Base-by-base conservation (phyloP, 2,329 filamentous ascomycete species). In the Epichloe baconii region DNA sequence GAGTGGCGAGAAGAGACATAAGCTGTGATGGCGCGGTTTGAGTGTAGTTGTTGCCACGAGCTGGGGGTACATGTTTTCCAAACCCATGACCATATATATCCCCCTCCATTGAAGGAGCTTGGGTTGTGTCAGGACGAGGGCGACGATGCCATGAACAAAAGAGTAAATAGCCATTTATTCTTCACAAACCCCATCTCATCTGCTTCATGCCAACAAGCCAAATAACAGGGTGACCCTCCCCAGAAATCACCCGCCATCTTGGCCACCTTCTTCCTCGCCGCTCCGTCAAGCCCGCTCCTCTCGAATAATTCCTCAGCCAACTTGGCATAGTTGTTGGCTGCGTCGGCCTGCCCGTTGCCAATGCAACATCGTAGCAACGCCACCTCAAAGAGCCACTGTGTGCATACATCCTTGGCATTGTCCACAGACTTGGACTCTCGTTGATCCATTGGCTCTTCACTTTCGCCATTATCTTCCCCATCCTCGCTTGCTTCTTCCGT, bases 1-100 rank as follows among this genome's bases (percentile, higher is more conserved):
- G 1, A 81, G 75, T 55, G 89, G 91, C 12, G 80, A 93, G 76
- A 97, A 96, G 80, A 88, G 83, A 65, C 93, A 98, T 71, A 97
- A 97, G 73, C 71, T 97, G 66, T 95, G 19, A 50, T 19, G 12
- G 15, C 12, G 19, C 12, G 19, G 15, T n/a, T 51, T n/a, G 43
- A 10, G 17, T 36, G 23, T 8, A 26, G 23, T 26, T 8, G 23
- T 26, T 26, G 23, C 23, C 23, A 26, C 2, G 23, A 26, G 23
- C 23, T 26, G 23, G 23, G 7, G 8, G 23, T 3, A 26, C 23
- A 3, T 26, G 23, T 26, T 26, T 26, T 8, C 23, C 23, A 26
- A 31, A 31, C 7, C 7, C 26, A 31, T 31, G 26, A 31, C 26
- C 26, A 26, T 10, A 3, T 31, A 10, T 31, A 21, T 21, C 19